Percentiles rank a stretch among this genome's conserved stretches.
phyloP scores from a whole-genome alignment of 768 basidiomycete genomes.

The Tricholomella constricta region DNA sequence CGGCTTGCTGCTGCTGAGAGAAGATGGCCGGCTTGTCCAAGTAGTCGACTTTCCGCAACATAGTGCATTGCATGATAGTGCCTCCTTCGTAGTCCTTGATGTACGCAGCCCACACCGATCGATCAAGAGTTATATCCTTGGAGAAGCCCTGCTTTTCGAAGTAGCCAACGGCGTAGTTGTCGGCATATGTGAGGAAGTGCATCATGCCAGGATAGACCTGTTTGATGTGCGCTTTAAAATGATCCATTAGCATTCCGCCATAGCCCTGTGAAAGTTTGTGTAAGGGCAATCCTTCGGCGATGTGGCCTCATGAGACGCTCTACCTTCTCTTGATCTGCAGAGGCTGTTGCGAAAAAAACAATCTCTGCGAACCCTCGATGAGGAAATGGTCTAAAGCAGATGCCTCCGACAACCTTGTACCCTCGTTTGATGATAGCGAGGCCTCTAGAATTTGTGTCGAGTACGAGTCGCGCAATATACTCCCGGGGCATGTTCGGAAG shows the following conservation, averaged over 20 bases:
- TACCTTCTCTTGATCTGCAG: conserved; percentile 97
- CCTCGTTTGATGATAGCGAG: conserved; percentile 96
- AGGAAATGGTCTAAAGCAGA: conserved; percentile 95
- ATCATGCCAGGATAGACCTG: conserved; percentile 82
- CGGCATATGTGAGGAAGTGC: conserved; percentile 97
- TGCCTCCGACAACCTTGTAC: conserved; percentile 95
- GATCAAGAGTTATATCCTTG: conserved; percentile 92
- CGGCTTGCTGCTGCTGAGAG: conserved; percentile 82
- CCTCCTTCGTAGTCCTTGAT: conserved; percentile 99
- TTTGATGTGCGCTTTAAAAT: conserved; percentile 92
- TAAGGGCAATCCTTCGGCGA: not conserved
- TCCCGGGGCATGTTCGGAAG: conserved; percentile 99
- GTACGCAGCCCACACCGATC: conserved; percentile 95
- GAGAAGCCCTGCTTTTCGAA: conserved; percentile 99
- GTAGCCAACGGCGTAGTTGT: conserved; percentile 98
- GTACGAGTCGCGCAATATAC: conserved; percentile 95
- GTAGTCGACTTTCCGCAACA: conserved; percentile 93
- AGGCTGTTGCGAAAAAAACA: conserved; percentile 97
- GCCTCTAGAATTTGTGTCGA: conserved; percentile 88
- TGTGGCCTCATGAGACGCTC: conserved; percentile 12
- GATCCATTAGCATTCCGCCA: conserved; percentile 97
- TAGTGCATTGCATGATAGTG: conserved; percentile 97
- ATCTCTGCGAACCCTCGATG: conserved; percentile 97
- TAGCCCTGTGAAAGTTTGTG: conserved; percentile 71
- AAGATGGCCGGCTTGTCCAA: conserved; percentile 77